Conservation (phyloP, 2,329 filamentous ascomycete species). For the Pleoardoris graminearum region DNA sequence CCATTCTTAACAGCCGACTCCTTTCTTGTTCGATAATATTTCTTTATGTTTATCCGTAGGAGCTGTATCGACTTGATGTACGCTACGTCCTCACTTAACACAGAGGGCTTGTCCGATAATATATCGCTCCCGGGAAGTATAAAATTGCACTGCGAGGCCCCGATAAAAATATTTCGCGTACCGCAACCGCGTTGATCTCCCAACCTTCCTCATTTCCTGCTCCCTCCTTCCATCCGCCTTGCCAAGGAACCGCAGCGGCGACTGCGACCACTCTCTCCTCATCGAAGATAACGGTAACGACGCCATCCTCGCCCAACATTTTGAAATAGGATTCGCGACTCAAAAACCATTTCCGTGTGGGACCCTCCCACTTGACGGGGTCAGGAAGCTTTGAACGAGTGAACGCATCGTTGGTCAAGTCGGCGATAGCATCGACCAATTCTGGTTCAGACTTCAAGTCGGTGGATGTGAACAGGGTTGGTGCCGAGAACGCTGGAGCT, state of each 20-base stretch:
- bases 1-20: background rate
- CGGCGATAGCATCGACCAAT: background rate
- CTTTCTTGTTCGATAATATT: background rate
- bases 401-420: background rate
- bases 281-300: background rate
- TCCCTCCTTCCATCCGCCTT: background rate
- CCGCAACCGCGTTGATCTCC: conserved; percentile 1
- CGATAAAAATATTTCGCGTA: background rate
- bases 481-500: background rate
- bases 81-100: no score
- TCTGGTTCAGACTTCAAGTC: background rate
- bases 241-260: background rate
- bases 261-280: background rate
- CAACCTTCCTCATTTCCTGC: background rate
- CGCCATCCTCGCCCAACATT: background rate
- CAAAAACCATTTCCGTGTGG: background rate
- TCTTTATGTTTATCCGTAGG: no score
- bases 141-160: background rate
- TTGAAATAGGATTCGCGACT: background rate
- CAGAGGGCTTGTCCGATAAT: background rate
- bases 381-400: background rate
- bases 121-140: background rate
- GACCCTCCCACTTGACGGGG: background rate
- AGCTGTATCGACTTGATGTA: no score
- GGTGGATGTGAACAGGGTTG: background rate